Evolutionary conservation across 495 filamentous ascomycete genomes (phyloP).

Genomic region (Chaetomium cochliodes): DNA sequence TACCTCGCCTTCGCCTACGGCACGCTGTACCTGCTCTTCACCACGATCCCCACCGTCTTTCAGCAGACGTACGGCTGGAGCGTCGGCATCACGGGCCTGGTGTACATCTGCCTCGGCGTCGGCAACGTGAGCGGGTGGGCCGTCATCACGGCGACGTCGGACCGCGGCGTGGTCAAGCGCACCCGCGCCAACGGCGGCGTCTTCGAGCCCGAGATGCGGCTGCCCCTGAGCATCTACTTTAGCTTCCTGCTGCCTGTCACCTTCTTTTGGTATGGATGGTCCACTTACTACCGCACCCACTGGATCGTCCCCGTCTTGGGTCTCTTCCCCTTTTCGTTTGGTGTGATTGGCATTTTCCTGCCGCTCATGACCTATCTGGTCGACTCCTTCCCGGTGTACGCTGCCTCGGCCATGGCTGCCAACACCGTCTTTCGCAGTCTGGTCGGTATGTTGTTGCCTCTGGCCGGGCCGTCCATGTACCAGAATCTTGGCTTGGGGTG

Average conservation of each 20-base stretch:
- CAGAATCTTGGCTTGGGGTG: slow-evolving; percentile 54
- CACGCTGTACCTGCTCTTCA: slow-evolving; percentile 74
- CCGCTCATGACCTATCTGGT: slow-evolving; percentile 59
- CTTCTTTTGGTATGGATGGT: slow-evolving; percentile 53
- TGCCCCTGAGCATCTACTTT: slow-evolving; percentile 42
- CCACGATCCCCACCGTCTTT: slow-evolving; percentile 64
- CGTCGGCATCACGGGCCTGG: slow-evolving; percentile 40
- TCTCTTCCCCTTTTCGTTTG: slow-evolving; percentile 50
- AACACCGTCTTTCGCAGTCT: slow-evolving; percentile 54
- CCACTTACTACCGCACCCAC: slow-evolving; percentile 34
- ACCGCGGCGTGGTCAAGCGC: slow-evolving; percentile 43
- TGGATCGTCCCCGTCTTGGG: slow-evolving; percentile 55
- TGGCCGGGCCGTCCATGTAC: slow-evolving; percentile 57
- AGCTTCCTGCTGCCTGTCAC: slow-evolving; percentile 42
- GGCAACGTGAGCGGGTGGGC: slow-evolving; percentile 43
- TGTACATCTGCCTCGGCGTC: slow-evolving; percentile 48
- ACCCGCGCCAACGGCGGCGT: slow-evolving; percentile 51
- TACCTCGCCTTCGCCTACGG: slow-evolving; percentile 78
- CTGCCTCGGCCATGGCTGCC: slow-evolving; percentile 58
- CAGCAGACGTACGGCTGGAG: slow-evolving; percentile 50
- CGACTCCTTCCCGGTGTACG: slow-evolving; percentile 58
- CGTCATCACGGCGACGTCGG: slow-evolving; percentile 39
- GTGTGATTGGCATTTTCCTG: slow-evolving; percentile 53
- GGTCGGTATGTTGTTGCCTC: slow-evolving; percentile 56
- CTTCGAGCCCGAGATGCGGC: slow-evolving; percentile 58